Percentiles rank a stretch among this genome's conserved stretches.
These are phyloP conservation scores for Chlamydomonas reinhardtii DNA, from an alignment of 163 green algal genomes.

Conservation along the genomic window DNA sequence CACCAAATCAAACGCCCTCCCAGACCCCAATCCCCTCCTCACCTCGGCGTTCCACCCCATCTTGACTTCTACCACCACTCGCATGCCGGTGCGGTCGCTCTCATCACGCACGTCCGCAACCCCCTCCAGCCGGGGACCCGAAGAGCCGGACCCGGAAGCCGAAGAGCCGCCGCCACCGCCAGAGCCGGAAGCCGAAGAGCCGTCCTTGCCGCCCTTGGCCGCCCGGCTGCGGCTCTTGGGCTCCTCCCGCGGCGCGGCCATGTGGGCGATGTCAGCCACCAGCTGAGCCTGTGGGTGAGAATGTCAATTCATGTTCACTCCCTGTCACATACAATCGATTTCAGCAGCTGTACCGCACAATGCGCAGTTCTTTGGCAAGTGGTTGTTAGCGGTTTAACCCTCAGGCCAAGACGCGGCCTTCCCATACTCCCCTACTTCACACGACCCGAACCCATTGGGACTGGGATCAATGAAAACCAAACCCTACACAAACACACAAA, in stretches of 20 bases:
- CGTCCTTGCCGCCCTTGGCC: no score
- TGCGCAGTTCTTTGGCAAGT: no score
- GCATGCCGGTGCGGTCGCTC: conserved; percentile 89
- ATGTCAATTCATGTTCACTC: no score
- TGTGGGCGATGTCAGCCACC: conserved; percentile 79
- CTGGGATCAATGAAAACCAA: no score
- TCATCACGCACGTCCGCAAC: conserved; percentile 95
- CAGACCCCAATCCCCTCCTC: background rate
- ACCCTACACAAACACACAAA: no score
- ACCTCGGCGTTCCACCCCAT: conserved; percentile 7
- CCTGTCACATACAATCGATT: no score
- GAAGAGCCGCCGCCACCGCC: background rate
- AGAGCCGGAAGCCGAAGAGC: background rate
- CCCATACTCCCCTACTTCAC: no score
- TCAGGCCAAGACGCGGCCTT: no score
- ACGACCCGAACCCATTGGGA: no score
- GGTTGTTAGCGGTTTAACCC: no score
- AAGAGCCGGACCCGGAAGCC: background rate
- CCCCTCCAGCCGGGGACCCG: conserved; percentile 69
- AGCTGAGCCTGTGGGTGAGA: conserved; percentile 67
- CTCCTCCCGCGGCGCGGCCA: conserved; percentile 62
- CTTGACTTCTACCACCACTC: conserved; percentile 93
- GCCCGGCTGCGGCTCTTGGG: background rate
- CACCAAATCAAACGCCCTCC: no score
- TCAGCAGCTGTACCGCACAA: no score